Conservation (phyloP, 1,284 basidiomycete genomes). For the Puccinia triticina region DNA sequence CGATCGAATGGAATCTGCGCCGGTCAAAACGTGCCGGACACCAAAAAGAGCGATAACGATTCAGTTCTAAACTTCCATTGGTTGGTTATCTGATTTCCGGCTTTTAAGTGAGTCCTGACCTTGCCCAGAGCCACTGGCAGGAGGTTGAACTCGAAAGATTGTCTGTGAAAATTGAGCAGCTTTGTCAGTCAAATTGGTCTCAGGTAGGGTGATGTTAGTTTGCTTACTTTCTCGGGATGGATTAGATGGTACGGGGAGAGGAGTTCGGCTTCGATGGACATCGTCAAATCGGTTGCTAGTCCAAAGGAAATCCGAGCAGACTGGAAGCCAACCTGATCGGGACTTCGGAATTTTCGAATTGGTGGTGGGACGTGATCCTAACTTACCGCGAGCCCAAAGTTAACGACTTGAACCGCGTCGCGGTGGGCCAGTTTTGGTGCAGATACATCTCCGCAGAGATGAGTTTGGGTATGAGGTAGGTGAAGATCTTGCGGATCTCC, state of each 20-base stretch:
- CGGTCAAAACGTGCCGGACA: background rate
- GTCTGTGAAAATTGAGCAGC: background rate
- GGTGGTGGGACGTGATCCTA: background rate
- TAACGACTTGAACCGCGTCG: no score
- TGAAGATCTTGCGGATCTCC: no score
- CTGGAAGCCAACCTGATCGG: no score
- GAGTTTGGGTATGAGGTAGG: no score
- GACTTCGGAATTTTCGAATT: no score
- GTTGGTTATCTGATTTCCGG: background rate
- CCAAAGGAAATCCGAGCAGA: background rate
- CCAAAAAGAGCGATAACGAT: constrained; percentile 1
- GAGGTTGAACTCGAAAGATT: constrained; percentile 19
- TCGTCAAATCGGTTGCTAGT: background rate
- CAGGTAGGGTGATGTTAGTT: background rate
- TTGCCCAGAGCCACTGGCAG: background rate
- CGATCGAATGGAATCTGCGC: background rate
- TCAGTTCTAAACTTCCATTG: background rate
- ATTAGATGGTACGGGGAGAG: constrained; percentile 16
- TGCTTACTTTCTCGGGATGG: constrained; percentile 33
- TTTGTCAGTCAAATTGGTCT: background rate
- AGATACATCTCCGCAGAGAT: no score
- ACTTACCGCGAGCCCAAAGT: no score
- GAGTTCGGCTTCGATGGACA: constrained; percentile 8
- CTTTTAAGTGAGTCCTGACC: background rate
- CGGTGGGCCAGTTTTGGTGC: no score